A percentile compares a stretch with the other conserved stretches of the same genome.
These are phyloP conservation scores for Taphrina sp. DNA, from an alignment of 1,139 yeast species.

Conservation along the genomic window DNA sequence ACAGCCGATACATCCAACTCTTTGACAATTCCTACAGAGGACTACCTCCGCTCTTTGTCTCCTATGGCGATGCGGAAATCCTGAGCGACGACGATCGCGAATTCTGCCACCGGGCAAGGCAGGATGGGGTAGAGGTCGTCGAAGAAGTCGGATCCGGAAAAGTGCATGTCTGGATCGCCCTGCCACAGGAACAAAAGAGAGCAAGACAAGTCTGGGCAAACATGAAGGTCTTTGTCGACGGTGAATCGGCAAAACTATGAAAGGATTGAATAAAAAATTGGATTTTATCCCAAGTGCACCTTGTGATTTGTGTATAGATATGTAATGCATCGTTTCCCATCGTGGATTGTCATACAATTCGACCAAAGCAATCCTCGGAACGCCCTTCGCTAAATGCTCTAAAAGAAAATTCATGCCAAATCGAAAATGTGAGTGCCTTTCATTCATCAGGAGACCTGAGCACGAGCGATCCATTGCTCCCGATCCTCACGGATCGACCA, in stretches of 20 bases:
- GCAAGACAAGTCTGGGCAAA: slow-evolving; percentile 5
- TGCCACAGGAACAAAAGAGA: slow-evolving; percentile 5
- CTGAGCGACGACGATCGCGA: slow-evolving; percentile 3
- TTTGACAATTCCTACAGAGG: slow-evolving; percentile 4
- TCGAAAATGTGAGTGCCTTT: not conserved
- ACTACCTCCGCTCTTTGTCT: slow-evolving; percentile 10
- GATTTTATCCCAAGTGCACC: too few relatives aligned
- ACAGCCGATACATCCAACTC: slow-evolving; percentile 18
- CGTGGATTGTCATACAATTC: not conserved
- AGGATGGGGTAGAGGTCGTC: slow-evolving; percentile 11
- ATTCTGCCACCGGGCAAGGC: slow-evolving; percentile 3
- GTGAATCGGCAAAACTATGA: not conserved
- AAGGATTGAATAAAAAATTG: not conserved
- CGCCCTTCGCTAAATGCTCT: not conserved
- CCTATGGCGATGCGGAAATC: slow-evolving; percentile 13
- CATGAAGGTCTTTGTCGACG: slow-evolving; percentile 7
- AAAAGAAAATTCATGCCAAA: not conserved
- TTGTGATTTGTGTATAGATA: not conserved
- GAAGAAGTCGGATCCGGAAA: slow-evolving; percentile 11
- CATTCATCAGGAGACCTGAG: not conserved
- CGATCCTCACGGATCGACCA: slow-evolving; percentile 7
- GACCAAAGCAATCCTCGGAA: not conserved
- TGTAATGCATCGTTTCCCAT: not conserved
- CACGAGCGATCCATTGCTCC: slow-evolving; percentile 9
- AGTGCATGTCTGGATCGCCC: slow-evolving; percentile 21